phyloP scores from a whole-genome alignment of 2,329 filamentous ascomycete species.

The Coniosporium tulheliwenetii region DNA sequence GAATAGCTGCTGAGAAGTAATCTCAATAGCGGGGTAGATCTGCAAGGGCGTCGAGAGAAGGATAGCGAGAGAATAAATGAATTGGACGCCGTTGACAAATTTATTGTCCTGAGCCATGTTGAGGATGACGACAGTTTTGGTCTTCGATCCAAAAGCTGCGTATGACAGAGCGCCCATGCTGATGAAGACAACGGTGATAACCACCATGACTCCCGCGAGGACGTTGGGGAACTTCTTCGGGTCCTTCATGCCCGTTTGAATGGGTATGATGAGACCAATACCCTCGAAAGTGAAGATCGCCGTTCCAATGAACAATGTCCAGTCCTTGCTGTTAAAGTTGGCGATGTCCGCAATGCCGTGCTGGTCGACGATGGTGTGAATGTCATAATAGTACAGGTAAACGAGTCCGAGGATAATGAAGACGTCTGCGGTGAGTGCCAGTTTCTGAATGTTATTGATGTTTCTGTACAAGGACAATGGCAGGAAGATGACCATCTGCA shows the following conservation, averaged over 20 bases:
- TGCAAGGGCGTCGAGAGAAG: constrained; percentile 87
- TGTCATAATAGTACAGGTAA: constrained; percentile 92
- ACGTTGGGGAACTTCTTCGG: constrained; percentile 84
- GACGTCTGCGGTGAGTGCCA: constrained; percentile 79
- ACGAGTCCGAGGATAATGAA: constrained; percentile 88
- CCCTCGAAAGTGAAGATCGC: constrained; percentile 99
- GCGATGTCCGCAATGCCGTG: constrained; percentile 71
- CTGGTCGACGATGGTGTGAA: constrained; percentile 61
- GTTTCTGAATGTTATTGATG: constrained; percentile 93
- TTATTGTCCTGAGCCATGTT: constrained; percentile 94
- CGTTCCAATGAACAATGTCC: constrained; percentile 96
- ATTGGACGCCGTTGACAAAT: constrained; percentile 88
- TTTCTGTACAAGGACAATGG: constrained; percentile 88
- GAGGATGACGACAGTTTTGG: constrained; percentile 89
- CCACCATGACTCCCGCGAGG: constrained; percentile 79
- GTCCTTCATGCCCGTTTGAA: constrained; percentile 91
- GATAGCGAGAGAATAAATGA: constrained; percentile 96
- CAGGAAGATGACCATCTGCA: constrained; percentile 91
- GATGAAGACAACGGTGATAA: constrained; percentile 82
- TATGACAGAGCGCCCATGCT: constrained; percentile 89
- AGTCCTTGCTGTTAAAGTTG: constrained; percentile 78
- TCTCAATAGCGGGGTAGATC: constrained; percentile 94
- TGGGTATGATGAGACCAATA: constrained; percentile 92
- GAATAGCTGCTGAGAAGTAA: constrained; percentile 88
- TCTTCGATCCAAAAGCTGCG: constrained; percentile 86